Base-by-base conservation (phyloP, 208 protist species). In the Jaenimonas drosophilae region DNA sequence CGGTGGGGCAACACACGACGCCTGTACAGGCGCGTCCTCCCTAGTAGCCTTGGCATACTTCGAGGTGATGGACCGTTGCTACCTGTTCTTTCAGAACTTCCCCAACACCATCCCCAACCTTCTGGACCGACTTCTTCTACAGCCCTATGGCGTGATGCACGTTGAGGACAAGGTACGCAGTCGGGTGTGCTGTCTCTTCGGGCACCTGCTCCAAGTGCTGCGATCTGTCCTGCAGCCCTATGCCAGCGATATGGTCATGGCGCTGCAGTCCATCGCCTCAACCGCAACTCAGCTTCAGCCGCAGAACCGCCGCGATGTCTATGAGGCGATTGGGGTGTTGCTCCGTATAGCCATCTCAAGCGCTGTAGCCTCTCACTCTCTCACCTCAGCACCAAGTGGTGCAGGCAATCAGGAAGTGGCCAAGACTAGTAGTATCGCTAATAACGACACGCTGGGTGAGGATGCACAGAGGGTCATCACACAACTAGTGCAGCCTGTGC, bases 11-110 rank as follows among this genome's bases (percentile, higher is more conserved):
- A n/a, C n/a, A n/a, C n/a, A n/a, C n/a, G n/a, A n/a, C n/a, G 29
- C 33, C 16, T 68, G 39, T 19, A 7, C 37, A 6, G 43, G 57
- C 4, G 43, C 62, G 6, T 37, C 37, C 43, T 50, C 58, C 38
- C 49, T 59, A 34, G 77, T 91, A 14, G 77, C 87, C 39, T 31
- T 91, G 9, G 71, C 68, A 37, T 88, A 76, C 59, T 87, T 91
- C 50, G 82, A 91, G 49, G 53, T 84, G 1, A 56, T 88, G 9
- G 71, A 76, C 29, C 76, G 82, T 24, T 88, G 81, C 55, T 59
- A 60, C 23, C 12, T 66, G 9, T 91, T 91, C 51, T 83, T 91
- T 48, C 38, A 57, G 0, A 74, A 76, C 48, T 67, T 86, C 49
- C 49, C 29, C 0, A 59, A 63, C 34, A 71, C 65, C 37, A 68